phyloP scores from a whole-genome alignment of 2,329 filamentous ascomycete genomes.

The Colletotrichum filicis region DNA sequence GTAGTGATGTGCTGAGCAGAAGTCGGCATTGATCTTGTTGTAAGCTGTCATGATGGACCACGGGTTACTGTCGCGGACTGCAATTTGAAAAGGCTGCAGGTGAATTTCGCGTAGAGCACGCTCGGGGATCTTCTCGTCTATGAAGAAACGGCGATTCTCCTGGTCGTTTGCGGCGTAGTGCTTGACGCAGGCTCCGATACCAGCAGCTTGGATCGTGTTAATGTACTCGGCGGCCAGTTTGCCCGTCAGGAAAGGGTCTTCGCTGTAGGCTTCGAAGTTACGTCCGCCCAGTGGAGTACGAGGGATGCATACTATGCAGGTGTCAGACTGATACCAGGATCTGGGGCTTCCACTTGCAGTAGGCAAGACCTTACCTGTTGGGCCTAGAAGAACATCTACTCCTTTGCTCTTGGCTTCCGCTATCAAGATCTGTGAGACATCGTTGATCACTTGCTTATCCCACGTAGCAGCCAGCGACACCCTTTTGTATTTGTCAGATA shows the following conservation, averaged over 20 bases:
- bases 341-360: neutral
- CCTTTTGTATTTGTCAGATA: neutral
- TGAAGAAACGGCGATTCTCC: constrained; percentile 53
- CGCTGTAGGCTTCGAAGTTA: constrained; percentile 86
- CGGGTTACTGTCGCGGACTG: constrained; percentile 52
- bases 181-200: constrained; percentile 58
- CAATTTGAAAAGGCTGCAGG: constrained; percentile 57
- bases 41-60: constrained; percentile 60
- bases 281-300: constrained; percentile 72
- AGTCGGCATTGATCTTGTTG: constrained; percentile 56
- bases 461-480: neutral
- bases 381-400: neutral
- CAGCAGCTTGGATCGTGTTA: constrained; percentile 61
- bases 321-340: neutral
- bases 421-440: neutral
- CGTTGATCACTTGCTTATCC: neutral
- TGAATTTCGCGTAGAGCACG: constrained; percentile 51
- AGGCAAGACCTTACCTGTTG: neutral
- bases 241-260: constrained; percentile 79
- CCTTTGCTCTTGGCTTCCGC: neutral
- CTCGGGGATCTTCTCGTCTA: constrained; percentile 42
- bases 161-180: constrained; percentile 78
- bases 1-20: constrained; percentile 52
- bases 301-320: neutral
- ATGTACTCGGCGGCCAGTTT: constrained; percentile 71